Base-by-base conservation (phyloP, 345 rosid species). In the Citrus cavaleriei region DNA sequence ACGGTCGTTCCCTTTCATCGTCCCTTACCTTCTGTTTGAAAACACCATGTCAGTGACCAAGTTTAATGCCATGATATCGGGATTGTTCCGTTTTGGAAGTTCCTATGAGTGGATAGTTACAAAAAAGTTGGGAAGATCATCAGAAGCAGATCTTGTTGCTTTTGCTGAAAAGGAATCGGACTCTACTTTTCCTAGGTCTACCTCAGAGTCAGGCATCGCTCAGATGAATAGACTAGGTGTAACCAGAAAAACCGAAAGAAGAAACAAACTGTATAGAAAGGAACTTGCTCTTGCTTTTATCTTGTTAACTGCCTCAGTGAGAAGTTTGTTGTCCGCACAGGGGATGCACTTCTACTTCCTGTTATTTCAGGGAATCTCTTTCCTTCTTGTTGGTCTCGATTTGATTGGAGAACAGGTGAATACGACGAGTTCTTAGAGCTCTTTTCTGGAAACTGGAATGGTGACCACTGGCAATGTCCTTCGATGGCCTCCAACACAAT, bases 31-130 rank as follows among this genome's bases (percentile, higher is more conserved):
- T 77, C 87, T 95, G n/a, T 95, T 95, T 69, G 98, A 95, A 80
- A 95, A 95, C 90, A 95, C 98, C 80, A 95, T 95, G 97, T 95
- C 97, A 0, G 98, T 95, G 63, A 95, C 98, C 86, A 95, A 95
- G 84, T 95, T 95, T 83, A 90, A 92, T 78, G 98, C 98, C 76
- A 95, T 93, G 98, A 91, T 95, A 79, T 95, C 97, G 8, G 98
- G 98, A 62, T 83, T 95, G 74, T 90, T 95, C 72, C 88, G 84
- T 64, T 83, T 95, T 37, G 97, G 93, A 63, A 93, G 93, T 68
- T 95, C 98, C 57, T 93, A 93, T 12, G 98, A 95, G 80, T 95
- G 98, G 98, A 79, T 95, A 81, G 98, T 91, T 19, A 95, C 98
- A 40, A 95, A 95, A 82, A 95, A 95, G 81, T 83, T 90, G 32